Conservation (phyloP, 164 flowering plant genomes). For the Aristolochia fimbriata region DNA sequence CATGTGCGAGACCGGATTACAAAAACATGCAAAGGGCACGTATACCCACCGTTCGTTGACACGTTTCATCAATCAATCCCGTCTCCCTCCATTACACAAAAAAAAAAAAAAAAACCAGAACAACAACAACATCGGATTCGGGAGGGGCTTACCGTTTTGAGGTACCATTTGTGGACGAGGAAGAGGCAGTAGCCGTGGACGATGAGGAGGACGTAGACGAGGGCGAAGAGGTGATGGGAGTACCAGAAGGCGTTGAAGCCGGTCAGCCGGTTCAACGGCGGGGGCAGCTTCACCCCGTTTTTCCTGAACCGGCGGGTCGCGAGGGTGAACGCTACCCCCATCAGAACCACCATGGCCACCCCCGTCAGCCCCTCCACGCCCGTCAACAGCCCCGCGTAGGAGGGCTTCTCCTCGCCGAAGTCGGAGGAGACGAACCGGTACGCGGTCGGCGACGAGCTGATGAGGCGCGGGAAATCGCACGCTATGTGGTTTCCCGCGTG, state of each 20-base stretch:
- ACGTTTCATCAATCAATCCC: too few species aligned
- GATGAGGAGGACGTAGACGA: slow-evolving; percentile 70
- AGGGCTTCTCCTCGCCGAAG: slow-evolving; percentile 51
- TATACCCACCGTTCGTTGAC: too few species aligned
- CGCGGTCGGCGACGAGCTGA: slow-evolving; percentile 35
- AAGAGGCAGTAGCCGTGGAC: slow-evolving; percentile 69
- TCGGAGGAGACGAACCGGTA: slow-evolving; percentile 47
- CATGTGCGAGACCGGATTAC: too few species aligned
- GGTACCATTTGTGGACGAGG: slow-evolving; percentile 69
- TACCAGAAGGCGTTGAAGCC: slow-evolving; percentile 99
- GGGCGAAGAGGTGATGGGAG: slow-evolving; percentile 70
- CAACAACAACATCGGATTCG: too few species aligned
- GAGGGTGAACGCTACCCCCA: slow-evolving; percentile 59
- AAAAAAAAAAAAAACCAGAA: too few species aligned
- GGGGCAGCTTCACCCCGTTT: slow-evolving; percentile 56
- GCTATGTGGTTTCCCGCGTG: slow-evolving; percentile 74
- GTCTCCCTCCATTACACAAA: too few species aligned
- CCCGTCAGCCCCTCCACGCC: slow-evolving; percentile 75
- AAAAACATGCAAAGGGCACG: too few species aligned
- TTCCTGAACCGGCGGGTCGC: slow-evolving; percentile 57
- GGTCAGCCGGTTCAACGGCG: slow-evolving; percentile 69
- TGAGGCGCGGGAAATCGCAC: slow-evolving; percentile 79
- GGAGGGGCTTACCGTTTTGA: slow-evolving; percentile 58
- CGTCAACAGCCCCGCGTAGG: slow-evolving; percentile 34
- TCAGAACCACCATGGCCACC: slow-evolving; percentile 55